phyloP scores from a whole-genome alignment of 805 yeast genomes.

The Grigorovia transvaalensis region DNA sequence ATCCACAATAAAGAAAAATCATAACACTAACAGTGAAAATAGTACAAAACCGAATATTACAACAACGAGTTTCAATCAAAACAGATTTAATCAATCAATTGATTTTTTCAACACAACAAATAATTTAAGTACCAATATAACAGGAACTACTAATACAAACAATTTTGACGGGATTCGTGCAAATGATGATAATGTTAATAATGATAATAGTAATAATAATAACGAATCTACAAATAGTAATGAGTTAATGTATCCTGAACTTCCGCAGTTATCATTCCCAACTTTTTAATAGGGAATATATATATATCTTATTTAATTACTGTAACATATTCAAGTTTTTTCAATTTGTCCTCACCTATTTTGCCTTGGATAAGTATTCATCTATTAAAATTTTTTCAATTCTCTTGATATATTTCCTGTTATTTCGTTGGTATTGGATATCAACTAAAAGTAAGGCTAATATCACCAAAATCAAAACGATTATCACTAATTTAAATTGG shows the following conservation, averaged over 20 bases:
- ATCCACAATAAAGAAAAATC: slow-evolving; percentile 7
- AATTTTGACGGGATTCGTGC: background rate
- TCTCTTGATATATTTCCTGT: background rate
- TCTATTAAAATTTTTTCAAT: background rate
- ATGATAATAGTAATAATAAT: background rate
- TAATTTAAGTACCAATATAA: background rate
- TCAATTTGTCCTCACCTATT: too few species aligned
- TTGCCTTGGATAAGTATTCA: background rate
- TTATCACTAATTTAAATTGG: background rate
- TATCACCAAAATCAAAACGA: background rate
- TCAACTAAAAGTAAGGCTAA: slow-evolving; percentile 1
- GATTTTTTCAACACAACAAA: slow-evolving; percentile 6
- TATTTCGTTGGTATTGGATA: slow-evolving; percentile 1
- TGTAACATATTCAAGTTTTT: background rate
- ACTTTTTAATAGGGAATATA: slow-evolving; percentile 6
- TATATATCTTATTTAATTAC: background rate
- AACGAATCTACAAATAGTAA: background rate
- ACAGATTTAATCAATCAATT: slow-evolving; percentile 20
- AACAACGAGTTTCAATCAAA: slow-evolving; percentile 22
- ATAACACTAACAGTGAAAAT: slow-evolving; percentile 2
- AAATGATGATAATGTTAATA: background rate
- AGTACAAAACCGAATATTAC: slow-evolving; percentile 3
- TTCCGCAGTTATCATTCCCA: slow-evolving; percentile 18
- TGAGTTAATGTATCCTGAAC: slow-evolving; percentile 17
- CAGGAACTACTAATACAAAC: background rate